Percentiles rank a stretch among this genome's conserved stretches.
Conservation (phyloP, 2,329 filamentous ascomycete species). For the Colletotrichum sp. region DNA sequence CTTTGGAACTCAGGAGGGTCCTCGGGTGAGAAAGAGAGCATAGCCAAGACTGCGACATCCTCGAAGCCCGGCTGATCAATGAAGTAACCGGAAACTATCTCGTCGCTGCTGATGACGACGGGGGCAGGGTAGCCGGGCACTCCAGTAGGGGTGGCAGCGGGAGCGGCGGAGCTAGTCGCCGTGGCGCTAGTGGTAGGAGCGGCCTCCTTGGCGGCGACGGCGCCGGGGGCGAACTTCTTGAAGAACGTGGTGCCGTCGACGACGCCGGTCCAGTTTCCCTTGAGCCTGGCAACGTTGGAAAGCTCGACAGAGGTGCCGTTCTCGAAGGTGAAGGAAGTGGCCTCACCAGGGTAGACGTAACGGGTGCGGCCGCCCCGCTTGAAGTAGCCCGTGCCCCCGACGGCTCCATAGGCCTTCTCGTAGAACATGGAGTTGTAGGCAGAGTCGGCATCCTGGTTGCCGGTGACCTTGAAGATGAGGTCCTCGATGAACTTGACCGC, state of each 20-base stretch:
- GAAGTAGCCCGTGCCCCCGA: conserved; percentile 30
- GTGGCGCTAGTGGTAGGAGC: not conserved
- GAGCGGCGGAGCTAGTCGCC: not conserved
- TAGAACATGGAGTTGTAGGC: conserved; percentile 45
- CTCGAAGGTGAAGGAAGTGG: conserved; percentile 37
- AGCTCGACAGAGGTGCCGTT: conserved; percentile 35
- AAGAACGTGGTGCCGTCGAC: conserved; percentile 36
- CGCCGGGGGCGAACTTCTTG: conserved; percentile 29
- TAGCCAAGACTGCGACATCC: conserved; percentile 34
- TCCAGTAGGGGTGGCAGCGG: not conserved
- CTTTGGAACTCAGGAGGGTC: conserved; percentile 37
- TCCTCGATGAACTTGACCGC: conserved; percentile 26
- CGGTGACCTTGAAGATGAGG: conserved; percentile 16
- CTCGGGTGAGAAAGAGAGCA: conserved; percentile 28
- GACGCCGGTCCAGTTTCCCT: conserved; percentile 30
- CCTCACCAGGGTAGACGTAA: conserved; percentile 31
- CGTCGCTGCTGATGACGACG: conserved; percentile 27
- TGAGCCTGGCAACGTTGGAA: conserved; percentile 33
- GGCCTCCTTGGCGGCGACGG: not conserved
- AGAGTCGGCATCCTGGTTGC: conserved; percentile 27
- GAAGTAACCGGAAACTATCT: conserved; percentile 34
- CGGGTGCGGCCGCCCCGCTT: conserved; percentile 28
- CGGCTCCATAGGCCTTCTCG: conserved; percentile 23
- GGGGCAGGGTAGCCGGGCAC: conserved; percentile 30
- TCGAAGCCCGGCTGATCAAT: conserved; percentile 35